Percentiles rank a stretch among this genome's conserved stretches.
These are phyloP conservation scores for Candida ipomoeae DNA, from an alignment of 805 yeast species.

Conservation along the genomic window DNA sequence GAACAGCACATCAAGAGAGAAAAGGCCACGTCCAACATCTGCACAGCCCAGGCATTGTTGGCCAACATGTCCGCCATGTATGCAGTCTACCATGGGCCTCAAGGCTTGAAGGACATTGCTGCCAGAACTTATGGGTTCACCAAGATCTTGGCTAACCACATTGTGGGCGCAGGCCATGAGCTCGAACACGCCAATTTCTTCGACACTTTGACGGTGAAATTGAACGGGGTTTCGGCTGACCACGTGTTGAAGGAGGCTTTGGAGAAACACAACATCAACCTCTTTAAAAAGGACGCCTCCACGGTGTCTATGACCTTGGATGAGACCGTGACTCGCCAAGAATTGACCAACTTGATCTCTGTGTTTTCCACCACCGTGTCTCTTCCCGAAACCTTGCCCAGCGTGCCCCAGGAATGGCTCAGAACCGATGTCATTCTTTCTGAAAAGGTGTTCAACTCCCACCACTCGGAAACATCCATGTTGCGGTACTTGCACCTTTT, in stretches of 20 bases:
- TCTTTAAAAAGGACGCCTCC: slow-evolving; percentile 60
- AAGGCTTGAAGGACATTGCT: slow-evolving; percentile 78
- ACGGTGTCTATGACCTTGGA: slow-evolving; percentile 82
- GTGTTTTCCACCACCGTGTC: slow-evolving; percentile 47
- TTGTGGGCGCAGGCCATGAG: slow-evolving; percentile 40
- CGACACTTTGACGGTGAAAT: slow-evolving; percentile 75
- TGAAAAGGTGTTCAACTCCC: slow-evolving; percentile 75
- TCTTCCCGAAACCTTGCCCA: slow-evolving; percentile 39
- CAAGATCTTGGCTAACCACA: slow-evolving; percentile 59
- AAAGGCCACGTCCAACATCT: slow-evolving; percentile 95
- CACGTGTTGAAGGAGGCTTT: slow-evolving; percentile 57
- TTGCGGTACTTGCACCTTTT: slow-evolving; percentile 81
- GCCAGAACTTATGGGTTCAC: slow-evolving; percentile 71
- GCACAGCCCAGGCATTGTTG: slow-evolving; percentile 95
- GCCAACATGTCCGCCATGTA: slow-evolving; percentile 96
- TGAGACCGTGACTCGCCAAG: slow-evolving; percentile 71
- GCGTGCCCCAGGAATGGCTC: slow-evolving; percentile 43
- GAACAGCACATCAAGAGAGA: slow-evolving; percentile 98
- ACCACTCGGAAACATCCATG: slow-evolving; percentile 95
- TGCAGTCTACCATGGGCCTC: slow-evolving; percentile 94
- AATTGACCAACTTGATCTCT: slow-evolving; percentile 52
- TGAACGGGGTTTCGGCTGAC: slow-evolving; percentile 50
- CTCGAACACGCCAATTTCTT: slow-evolving; percentile 66
- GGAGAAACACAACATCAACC: slow-evolving; percentile 61
- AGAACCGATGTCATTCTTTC: slow-evolving; percentile 61